Base-by-base conservation (phyloP, 805 yeast species). In the Kuraishia cidri region DNA sequence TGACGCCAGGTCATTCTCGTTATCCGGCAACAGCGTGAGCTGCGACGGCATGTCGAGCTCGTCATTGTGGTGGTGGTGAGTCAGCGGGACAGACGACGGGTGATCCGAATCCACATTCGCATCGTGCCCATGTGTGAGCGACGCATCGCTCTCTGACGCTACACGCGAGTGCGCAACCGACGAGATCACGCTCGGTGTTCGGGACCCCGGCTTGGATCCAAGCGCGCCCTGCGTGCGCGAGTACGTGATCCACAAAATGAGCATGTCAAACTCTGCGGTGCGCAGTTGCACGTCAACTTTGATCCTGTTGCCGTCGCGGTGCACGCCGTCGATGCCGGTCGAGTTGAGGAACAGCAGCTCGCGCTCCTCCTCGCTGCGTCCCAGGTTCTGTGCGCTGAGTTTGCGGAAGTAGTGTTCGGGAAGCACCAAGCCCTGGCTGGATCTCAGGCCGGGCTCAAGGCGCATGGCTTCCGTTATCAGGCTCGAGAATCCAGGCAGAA, bases 321-420 rank as follows among this genome's bases (percentile, higher is more conserved):
- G 94, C 3, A 58, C 45, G 8, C 82, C 95, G 37, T 64, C 62
- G 7, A 86, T 64, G 24, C 94, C 94, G 15, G 68, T 62, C 2
- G 87, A 79, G 19, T 66, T 64, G 37, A 73, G 48, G 38, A 81
- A 79, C 30, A 74, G 56, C 3, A 55, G 47, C 30, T 71, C 75
- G 16, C 69, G 69, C 30, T 63, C 69, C n/a, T 52, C 57, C 29
- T 50, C 53, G 43, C 44, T 41, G 5, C 35, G 37, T 12, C 52
- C 47, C 11, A 33, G 32, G 12, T 35, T 26, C 30, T 67, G 61
- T 1, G 81, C 77, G 36, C 66, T 64, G 33, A 75, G 65, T 42
- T 78, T 76, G 40, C 97, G 69, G 58, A 90, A 87, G 50, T 82
- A 80, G 55, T 87, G 96, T 53, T 88, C 97, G 0, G 97, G 94